Evolutionary conservation across 352 stramenopile genomes (phyloP), one percentile per base, ranked within the genome.

Genomic region (Pythium phragmitis): DNA sequence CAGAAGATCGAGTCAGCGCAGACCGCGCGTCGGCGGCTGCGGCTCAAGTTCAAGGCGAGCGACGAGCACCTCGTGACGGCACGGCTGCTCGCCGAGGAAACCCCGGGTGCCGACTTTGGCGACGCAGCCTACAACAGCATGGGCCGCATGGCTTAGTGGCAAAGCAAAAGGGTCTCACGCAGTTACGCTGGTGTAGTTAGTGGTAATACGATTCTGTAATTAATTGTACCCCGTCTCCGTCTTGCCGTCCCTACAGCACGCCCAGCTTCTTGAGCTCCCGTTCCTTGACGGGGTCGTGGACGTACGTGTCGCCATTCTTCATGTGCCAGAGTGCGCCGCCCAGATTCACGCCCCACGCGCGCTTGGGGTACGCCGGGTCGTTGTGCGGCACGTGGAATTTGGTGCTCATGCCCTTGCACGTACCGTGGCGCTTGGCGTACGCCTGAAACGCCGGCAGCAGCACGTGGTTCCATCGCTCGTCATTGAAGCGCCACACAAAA

Each of bases 251-350:
- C 58, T 57, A 70, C 28, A 92, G 57, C 63, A 91, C 82, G 2
- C 81, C 78, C 5, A 89, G 75, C 2, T 63, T 67, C 42, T 68
- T 75, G 34, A 94, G 63, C n/a, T 87, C 74, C n/a, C 68, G 68
- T 51, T 80, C 72, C 50, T 92, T 92, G 26, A 89, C 72, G 33
- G 76, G 67, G 53, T 87, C 83, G 52, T 82, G 71, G 6, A 91
- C 73, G 57, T 90, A 94, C 36, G 82, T 91, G 62, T 92, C 81
- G 26, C 82, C 82, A 55, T 92, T 94, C 48, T 85, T 85, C 70
- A 94, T 94, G 62, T 94, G 85, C 85, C 85, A 94, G 34, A 94
- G 57, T 0, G 82, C 79, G 14, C 82, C 82, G 42, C 85, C 85
- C 21, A 94, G 63, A 64, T 94, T 92, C 7, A 87, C 73, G 6